Conservation (phyloP, 2,329 filamentous ascomycete species). For the Cercospora citrullina region DNA sequence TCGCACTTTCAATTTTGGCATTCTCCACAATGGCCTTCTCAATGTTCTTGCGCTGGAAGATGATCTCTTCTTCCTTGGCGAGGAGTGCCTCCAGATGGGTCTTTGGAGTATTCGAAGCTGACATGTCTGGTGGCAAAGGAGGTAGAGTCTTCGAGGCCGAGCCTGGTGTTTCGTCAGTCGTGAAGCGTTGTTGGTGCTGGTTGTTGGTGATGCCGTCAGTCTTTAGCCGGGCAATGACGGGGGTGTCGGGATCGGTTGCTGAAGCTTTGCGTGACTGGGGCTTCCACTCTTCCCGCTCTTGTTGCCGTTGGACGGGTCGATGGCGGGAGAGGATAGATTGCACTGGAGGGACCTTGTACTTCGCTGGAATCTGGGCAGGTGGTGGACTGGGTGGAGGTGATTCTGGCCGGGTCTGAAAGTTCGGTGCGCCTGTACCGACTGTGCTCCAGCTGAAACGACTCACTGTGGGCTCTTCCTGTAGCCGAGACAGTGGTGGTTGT, state of each 20-base stretch:
- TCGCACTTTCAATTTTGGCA: slow-evolving; percentile 69
- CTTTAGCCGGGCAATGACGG: slow-evolving; percentile 19
- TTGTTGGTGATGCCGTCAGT: slow-evolving; percentile 16
- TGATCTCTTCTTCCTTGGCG: slow-evolving; percentile 64
- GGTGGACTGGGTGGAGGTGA: slow-evolving; percentile 46
- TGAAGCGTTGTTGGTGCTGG: slow-evolving; percentile 10
- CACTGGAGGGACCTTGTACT: slow-evolving; percentile 29
- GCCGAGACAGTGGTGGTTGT: slow-evolving; percentile 12
- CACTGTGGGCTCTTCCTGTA: not conserved
- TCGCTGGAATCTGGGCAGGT: slow-evolving; percentile 40
- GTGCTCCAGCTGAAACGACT: slow-evolving; percentile 49
- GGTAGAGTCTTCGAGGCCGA: slow-evolving; percentile 35
- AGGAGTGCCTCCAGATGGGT: slow-evolving; percentile 65
- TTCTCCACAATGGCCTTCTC: slow-evolving; percentile 72
- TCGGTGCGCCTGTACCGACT: slow-evolving; percentile 41
- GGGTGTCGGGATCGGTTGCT: slow-evolving; percentile 5
- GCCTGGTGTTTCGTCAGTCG: slow-evolving; percentile 16
- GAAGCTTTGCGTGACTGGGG: slow-evolving; percentile 30
- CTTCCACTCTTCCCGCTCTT: slow-evolving; percentile 33
- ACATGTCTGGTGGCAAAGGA: slow-evolving; percentile 47
- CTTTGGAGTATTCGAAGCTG: slow-evolving; percentile 20
- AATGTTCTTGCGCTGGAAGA: slow-evolving; percentile 69
- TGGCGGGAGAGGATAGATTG: slow-evolving; percentile 39
- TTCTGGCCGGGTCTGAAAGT: slow-evolving; percentile 38
- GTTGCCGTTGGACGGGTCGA: slow-evolving; percentile 33